Percentiles rank a stretch among this genome's conserved stretches.
These are phyloP conservation scores for Zalaria obscura DNA, from an alignment of 2,329 filamentous ascomycete genomes.

Conservation along the genomic window DNA sequence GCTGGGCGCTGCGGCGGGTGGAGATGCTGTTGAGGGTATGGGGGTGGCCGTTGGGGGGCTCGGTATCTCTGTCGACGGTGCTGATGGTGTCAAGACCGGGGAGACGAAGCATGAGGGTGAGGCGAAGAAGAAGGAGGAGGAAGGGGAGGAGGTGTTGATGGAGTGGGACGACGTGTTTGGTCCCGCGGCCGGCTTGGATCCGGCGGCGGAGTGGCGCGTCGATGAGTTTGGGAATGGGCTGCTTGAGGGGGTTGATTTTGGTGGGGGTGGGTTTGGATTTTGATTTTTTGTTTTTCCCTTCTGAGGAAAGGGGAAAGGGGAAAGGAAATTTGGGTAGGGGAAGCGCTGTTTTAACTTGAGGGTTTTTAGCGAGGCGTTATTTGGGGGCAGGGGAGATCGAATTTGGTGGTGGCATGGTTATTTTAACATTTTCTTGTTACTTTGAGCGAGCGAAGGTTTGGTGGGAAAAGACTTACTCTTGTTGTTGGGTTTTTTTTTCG, in stretches of 20 bases:
- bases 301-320: not conserved
- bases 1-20: not conserved
- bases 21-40: not conserved
- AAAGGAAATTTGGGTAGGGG: not conserved
- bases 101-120: not conserved
- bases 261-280: not conserved
- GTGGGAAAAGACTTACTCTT: too few species aligned
- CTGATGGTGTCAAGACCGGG: not conserved
- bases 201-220: not conserved
- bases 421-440: too few species aligned
- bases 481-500: too few species aligned
- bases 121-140: not conserved
- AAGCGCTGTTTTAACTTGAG: not conserved
- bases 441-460: too few species aligned
- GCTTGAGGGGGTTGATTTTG: not conserved
- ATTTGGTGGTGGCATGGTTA: too few species aligned
- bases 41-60: constrained; percentile 2
- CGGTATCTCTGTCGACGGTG: not conserved
- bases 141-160: not conserved
- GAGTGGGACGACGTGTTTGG: not conserved
- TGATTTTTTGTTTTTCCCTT: not conserved
- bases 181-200: not conserved
- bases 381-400: not conserved
- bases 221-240: not conserved
- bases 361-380: not conserved